Evolutionary conservation across 225 moss, liverwort and hornwort genomes (phyloP), one percentile per base, ranked within the genome.

Genomic region (Asterella californica): DNA sequence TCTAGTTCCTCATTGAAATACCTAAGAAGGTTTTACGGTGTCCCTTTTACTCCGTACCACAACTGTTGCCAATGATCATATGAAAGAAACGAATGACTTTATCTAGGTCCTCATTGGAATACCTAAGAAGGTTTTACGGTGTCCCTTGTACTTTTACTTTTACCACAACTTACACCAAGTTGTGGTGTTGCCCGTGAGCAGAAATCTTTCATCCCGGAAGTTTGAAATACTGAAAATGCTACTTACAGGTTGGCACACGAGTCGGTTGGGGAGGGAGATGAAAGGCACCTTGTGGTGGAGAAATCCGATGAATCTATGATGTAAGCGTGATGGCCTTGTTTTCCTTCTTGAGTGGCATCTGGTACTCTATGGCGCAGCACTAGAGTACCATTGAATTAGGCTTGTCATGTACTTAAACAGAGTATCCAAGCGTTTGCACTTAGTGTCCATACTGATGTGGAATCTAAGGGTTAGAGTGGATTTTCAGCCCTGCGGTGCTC

Each of bases 261-360:
- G 86, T 95, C 99, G 67, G 81, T 89, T 29, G 99, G 99, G 15
- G 95, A 99, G 90, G 93, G 93, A 79, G 89, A 90, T 76, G 86
- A 90, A 21, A 90, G 99, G 57, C 93, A 85, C 79, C 85, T 93
- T 79, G 83, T 93, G 52, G 80, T 99, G 78, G 90, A 91, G 85
- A 90, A 84, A 86, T 89, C 90, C 50, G 88, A 90, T 84, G 92
- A 93, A 76, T 99, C 95, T 45, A 69, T 83, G 74, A 90, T 84
- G 96, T 96, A 88, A 82, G 84, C 54, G 81, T 81, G 34, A 53
- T 53, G n/a, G 17, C 50, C 65, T 22, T 34, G 1, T 49, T 27
- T 6, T 69, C 42, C 42, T 42, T 42, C 42, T 42, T 42, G 42
- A 42, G 57, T 57, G 24, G 57, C 11, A 57, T 17, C 57, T 4